Conservation (phyloP, 331 rosid species). For the Quercus tomentella region DNA sequence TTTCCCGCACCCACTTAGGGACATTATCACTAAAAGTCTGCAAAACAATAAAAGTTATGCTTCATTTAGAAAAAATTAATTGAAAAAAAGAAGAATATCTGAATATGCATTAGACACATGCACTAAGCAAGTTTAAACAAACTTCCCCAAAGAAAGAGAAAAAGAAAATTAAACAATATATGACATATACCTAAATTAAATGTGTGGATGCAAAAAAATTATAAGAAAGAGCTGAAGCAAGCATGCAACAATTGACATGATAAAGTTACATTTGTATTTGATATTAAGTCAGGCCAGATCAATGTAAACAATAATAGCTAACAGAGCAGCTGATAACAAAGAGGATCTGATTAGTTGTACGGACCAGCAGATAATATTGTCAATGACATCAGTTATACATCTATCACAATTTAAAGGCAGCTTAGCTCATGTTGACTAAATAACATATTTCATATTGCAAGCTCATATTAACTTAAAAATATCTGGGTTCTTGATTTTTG, state of each 20-base stretch:
- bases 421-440: not conserved
- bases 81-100: not conserved
- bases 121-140: not conserved
- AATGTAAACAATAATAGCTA: not conserved
- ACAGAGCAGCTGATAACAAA: not conserved
- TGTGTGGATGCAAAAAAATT: not conserved
- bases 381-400: not conserved
- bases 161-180: not conserved
- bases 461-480: not conserved
- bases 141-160: not conserved
- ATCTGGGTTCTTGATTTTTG: too few relatives aligned
- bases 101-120: not conserved
- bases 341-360: not conserved
- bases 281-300: not conserved
- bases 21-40: conserved; percentile 74
- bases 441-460: not conserved
- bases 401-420: not conserved
- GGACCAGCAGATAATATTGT: not conserved
- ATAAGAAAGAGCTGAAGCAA: not conserved
- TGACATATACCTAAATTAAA: not conserved
- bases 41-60: conserved; percentile 24
- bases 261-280: not conserved
- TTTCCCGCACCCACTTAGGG: conserved; percentile 61
- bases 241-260: not conserved
- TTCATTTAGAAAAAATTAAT: conserved; percentile 15